These are phyloP conservation scores for Debaryomyces sp. DNA, from an alignment of 1,139 yeast species.

Conservation along the genomic window DNA sequence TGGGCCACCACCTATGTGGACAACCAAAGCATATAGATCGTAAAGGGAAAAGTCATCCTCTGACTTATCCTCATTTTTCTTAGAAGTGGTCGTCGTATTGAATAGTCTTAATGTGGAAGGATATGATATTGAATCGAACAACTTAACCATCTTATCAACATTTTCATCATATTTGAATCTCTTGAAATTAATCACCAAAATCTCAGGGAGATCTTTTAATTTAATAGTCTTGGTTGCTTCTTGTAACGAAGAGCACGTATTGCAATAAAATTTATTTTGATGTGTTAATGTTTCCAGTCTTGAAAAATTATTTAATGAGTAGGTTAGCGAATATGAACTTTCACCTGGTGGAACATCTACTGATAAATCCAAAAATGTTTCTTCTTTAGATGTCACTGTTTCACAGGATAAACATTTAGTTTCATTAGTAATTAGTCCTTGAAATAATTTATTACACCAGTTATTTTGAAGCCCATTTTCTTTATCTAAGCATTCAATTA, in stretches of 20 bases:
- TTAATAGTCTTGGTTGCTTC: slow-evolving; percentile 95
- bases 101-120: slow-evolving; percentile 74
- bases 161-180: slow-evolving; percentile 90
- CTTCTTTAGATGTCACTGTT: slow-evolving; percentile 81
- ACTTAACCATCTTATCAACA: slow-evolving; percentile 78
- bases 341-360: slow-evolving; percentile 78
- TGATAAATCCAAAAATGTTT: slow-evolving; percentile 82
- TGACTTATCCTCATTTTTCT: slow-evolving; percentile 24
- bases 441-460: slow-evolving; percentile 75
- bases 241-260: slow-evolving; percentile 84
- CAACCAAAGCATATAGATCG: slow-evolving; percentile 83
- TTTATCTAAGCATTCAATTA: slow-evolving; percentile 67
- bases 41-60: slow-evolving; percentile 53
- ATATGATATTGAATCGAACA: slow-evolving; percentile 83
- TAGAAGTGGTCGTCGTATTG: slow-evolving; percentile 55
- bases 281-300: slow-evolving; percentile 85
- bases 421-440: slow-evolving; percentile 83
- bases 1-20: slow-evolving; percentile 97
- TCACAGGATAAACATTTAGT: slow-evolving; percentile 92
- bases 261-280: slow-evolving; percentile 91
- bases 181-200: slow-evolving; percentile 81
- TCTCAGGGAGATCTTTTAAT: slow-evolving; percentile 73
- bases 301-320: slow-evolving; percentile 77
- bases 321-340: slow-evolving; percentile 65
- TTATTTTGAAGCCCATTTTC: slow-evolving; percentile 36